Base-by-base conservation (phyloP, 805 yeast genomes). In the Metschnikowia picachoensis region DNA sequence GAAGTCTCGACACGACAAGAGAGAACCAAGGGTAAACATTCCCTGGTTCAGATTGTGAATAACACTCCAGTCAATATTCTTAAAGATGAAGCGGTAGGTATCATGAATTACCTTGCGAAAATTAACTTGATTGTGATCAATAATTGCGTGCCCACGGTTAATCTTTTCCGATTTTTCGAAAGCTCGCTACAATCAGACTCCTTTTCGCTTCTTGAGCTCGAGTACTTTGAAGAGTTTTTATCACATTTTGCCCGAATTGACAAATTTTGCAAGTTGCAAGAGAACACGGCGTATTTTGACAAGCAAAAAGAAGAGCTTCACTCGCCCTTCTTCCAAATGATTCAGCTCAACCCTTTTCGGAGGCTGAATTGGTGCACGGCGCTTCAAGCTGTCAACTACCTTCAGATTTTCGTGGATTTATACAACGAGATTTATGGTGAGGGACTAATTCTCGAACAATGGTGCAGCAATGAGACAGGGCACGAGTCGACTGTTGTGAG, bases 141-240 rank as follows among this genome's bases (percentile, higher is more conserved):
- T 40, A 53, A 51, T 35, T 38, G 49, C 17, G 50, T 51, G 27
- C 57, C 57, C n/a, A 49, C 52, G 6, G 46, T 39, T n/a, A 53
- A 35, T 44, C 74, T 68, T 15, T 71, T 67, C 60, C 49, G 65
- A 17, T 57, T 55, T 41, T 63, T 66, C 51, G 60, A 67, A 39
- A 58, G 66, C 10, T 58, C 65, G 36, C 50, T 60, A 15, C 36
- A 43, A 4, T 30, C 34, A 10, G 39, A 42, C 17, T 16, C 39
- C 5, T 42, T 45, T 25, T 28, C 44, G 9, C 36, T 46, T 7
- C 53, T 46, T 29, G 57, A 53, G 34, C 27, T 51, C 13, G 56
- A 51, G 39, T 43, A 46, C 35, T 44, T 53, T 28, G 56, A 51
- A 34, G 56, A 49, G 47, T 49, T 49, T 30, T 43, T 53, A 31